These are phyloP conservation scores for Aspergillus flavus DNA, from an alignment of 2,329 filamentous ascomycete species.

Conservation along the genomic window DNA sequence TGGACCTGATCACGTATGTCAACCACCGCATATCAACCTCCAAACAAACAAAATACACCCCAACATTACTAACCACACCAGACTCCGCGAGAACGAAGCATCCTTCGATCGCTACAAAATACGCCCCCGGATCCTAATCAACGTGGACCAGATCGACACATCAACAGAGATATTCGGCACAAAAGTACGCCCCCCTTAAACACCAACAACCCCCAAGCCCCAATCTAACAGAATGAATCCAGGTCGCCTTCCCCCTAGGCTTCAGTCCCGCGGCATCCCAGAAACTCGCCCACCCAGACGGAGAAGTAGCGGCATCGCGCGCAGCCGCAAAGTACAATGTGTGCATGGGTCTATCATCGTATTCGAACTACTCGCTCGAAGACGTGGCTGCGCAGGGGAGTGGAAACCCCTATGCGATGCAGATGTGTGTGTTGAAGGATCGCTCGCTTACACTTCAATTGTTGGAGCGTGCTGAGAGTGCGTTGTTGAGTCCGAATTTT, in stretches of 20 bases:
- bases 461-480: constrained; percentile 48
- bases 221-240: background rate
- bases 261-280: constrained; percentile 59
- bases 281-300: constrained; percentile 55
- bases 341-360: constrained; percentile 53
- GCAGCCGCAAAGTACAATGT: constrained; percentile 49
- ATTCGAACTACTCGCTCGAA: constrained; percentile 49
- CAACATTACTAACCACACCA: constrained; percentile 12
- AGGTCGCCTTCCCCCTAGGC: constrained; percentile 54
- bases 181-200: constrained; percentile 23
- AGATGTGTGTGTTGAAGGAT: constrained; percentile 58
- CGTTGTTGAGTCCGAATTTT: constrained; percentile 9
- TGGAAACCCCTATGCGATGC: constrained; percentile 55
- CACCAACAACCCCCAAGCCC: background rate
- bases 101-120: constrained; percentile 57
- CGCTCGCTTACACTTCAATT: constrained; percentile 46
- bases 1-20: constrained; percentile 53
- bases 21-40: background rate
- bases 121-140: constrained; percentile 48
- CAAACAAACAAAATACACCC: background rate
- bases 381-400: constrained; percentile 48
- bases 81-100: constrained; percentile 55
- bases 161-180: constrained; percentile 49
- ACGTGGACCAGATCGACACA: constrained; percentile 49
- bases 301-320: constrained; percentile 53